phyloP scores from a whole-genome alignment of 441 rosid genomes.

The Pelargonium myrrhifolium region DNA sequence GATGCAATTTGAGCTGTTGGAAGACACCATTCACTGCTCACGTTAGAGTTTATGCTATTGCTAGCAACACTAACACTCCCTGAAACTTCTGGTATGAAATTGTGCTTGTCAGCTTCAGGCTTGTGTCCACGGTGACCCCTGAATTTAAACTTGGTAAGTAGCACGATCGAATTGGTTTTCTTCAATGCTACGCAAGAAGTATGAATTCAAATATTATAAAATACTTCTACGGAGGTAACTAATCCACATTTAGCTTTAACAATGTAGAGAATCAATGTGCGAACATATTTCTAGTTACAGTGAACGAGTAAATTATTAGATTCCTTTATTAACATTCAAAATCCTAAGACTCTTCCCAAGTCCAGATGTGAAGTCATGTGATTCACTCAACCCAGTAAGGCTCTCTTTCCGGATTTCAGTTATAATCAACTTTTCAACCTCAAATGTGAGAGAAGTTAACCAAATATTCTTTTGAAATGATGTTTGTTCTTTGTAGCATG shows the following conservation, averaged over 20 bases:
- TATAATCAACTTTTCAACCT: too few species aligned
- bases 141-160: not conserved
- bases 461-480: not conserved
- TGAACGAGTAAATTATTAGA: too few species aligned
- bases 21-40: constrained; percentile 18
- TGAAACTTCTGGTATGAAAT: constrained; percentile 18
- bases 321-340: too few species aligned
- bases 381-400: too few species aligned
- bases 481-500: not conserved
- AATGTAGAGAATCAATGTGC: too few species aligned
- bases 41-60: constrained; percentile 17
- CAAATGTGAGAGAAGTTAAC: too few species aligned
- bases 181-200: not conserved
- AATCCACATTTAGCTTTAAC: not conserved
- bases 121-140: constrained; percentile 25
- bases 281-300: too few species aligned
- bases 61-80: constrained; percentile 16
- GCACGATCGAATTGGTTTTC: not conserved
- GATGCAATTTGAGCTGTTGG: constrained; percentile 17
- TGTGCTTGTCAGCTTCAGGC: constrained; percentile 23
- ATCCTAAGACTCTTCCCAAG: too few species aligned
- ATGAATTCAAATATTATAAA: not conserved
- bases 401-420: too few species aligned
- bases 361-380: too few species aligned
- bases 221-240: not conserved